These are phyloP conservation scores for Cystobasidium sp. DNA, from an alignment of 1,284 basidiomycete species.

Conservation along the genomic window DNA sequence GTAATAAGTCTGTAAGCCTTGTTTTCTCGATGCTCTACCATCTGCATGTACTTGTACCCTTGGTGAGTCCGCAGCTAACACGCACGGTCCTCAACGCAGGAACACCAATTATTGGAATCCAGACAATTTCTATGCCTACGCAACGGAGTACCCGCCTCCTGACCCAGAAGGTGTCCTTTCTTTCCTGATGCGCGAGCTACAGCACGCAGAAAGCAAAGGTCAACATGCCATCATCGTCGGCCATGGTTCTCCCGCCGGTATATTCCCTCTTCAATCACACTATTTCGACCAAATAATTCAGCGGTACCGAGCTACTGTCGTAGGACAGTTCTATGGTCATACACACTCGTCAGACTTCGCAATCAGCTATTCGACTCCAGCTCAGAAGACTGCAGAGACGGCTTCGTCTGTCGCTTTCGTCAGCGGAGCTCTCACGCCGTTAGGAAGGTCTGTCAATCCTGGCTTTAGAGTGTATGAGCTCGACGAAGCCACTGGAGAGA, in stretches of 20 bases:
- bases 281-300: slow-evolving; percentile 64
- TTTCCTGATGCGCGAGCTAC: slow-evolving; percentile 62
- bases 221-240: slow-evolving; percentile 64
- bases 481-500: slow-evolving; percentile 64
- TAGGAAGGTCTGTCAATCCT: slow-evolving; percentile 61
- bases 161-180: slow-evolving; percentile 61
- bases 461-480: slow-evolving; percentile 65
- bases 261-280: slow-evolving; percentile 46
- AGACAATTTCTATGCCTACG: slow-evolving; percentile 63
- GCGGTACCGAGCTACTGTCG: slow-evolving; percentile 63
- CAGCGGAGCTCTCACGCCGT: slow-evolving; percentile 65
- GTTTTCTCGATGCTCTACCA: neutral
- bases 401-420: slow-evolving; percentile 64
- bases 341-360: slow-evolving; percentile 64
- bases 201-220: slow-evolving; percentile 64
- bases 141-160: slow-evolving; percentile 57
- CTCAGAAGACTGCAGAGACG: slow-evolving; percentile 59
- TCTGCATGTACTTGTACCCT: neutral
- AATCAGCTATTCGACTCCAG: slow-evolving; percentile 65
- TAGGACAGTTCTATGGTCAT: slow-evolving; percentile 63
- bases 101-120: slow-evolving; percentile 66
- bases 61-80: neutral
- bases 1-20: slow-evolving; percentile 60
- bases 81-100: neutral
- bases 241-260: slow-evolving; percentile 60